Evolutionary conservation across 78 protist genomes (phyloP), one percentile per base, ranked within the genome.

Genomic region (Dictyostelium purpureum): DNA sequence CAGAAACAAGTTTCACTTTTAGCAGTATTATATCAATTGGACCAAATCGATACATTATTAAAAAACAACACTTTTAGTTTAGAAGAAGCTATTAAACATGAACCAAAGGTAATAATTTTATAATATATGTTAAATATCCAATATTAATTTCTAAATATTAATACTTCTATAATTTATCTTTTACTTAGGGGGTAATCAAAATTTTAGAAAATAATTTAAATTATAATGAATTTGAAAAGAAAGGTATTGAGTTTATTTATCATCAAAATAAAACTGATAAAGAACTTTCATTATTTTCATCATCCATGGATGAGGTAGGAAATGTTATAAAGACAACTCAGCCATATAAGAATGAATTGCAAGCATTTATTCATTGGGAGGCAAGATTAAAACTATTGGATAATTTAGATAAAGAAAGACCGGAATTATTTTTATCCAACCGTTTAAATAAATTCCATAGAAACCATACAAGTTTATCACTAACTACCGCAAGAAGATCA

Each of bases 1-100:
- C 90, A 83, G 71, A 47, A 49, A n/a, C 90, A 83, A 31, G 90
- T 83, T 24, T 49, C 90, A 26, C 28, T 83, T 9, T 56, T 83
- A 49, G 35, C 31, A 2, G 31, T 83, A 0, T 28, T 83, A 10
- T 70, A 40, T 51, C 80, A 83, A 28, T 19, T 51, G 4, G 90
- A 83, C 7, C 21, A 12, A 56, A 24, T 83, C 28, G 65, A 31
- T 49, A n/a, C 67, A 0, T 54, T 54, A 54, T 9, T 49, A 49
- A 31, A 47, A 1, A 6, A 49, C 1, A 54, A 33, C 26, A 9
- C 10, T 1, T 61, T 33, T 14, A 12, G 26, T 11, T 33, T 74
- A 33, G 61, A 45, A 51, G 80, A 74, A 12, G 42, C 26, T 31
- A 16, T 52, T 24, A 37, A 28, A n/a, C 24, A 1, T 24, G 87